Base-by-base conservation (phyloP, 1,284 basidiomycete species). In the Ganoderma lingzhi region DNA sequence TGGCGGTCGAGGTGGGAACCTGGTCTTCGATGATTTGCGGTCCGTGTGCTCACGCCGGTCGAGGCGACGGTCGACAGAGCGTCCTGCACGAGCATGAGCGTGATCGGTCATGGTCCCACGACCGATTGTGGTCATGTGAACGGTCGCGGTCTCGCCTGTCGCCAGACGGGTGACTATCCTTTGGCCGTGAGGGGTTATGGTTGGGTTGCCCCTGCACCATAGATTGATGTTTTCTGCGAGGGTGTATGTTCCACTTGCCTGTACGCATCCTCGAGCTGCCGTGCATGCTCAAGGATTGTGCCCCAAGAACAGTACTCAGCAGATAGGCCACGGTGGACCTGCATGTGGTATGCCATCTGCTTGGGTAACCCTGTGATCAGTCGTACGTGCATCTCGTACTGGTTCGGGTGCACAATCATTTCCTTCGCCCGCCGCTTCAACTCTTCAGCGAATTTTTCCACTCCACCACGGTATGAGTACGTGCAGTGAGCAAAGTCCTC, bases 371-470 rank as follows among this genome's bases (percentile, higher is more conserved):
- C 62, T 3, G 63, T 15, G 32, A 67, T 37, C 8, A 67, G 23
- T 17, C n/a, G 28, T 8, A 41, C 37, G 6, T 32, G 9, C 61
- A 67, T 62, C 9, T 55, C 42, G 28, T 67, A 67, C 1, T 15
- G 10, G 8, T 35, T 37, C 1, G 66, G 66, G 6, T 62, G 62
- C 30, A 48, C 61, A 6, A 67, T 62, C 66, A 67, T 67, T 3
- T 55, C 8, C 3, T 14, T 28, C 10, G 66, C 66, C 12, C 28
- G 35, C 3, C 14, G 17, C 42, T 37, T 35, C 19, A 67, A 6
- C 3, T 63, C 66, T 2, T 61, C 61, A n/a, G 45, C 35, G 23
- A 53, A 66, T 5, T 44, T 15, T 8, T 61, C 58, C 1, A 66
- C 35, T 17, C 65, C 15, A 6, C 44, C 65, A 0, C 48, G n/a